Base-by-base conservation (phyloP, 2,329 filamentous ascomycete species). In the Nothomitra cinnamomea region DNA sequence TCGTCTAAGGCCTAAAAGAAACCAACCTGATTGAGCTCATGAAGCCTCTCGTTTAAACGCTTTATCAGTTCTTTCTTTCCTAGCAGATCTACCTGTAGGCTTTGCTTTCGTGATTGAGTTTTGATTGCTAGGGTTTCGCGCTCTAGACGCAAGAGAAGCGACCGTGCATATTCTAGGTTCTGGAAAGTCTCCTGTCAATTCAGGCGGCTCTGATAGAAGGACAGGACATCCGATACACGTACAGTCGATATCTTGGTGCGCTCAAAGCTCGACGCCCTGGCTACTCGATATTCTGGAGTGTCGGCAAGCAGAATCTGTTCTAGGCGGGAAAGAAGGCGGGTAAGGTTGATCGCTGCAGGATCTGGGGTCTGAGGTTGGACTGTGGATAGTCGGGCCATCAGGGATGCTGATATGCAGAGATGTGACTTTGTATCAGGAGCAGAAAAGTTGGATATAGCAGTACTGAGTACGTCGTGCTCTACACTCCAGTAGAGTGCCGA, bases 101-200 rank as follows among this genome's bases (percentile, higher is more conserved):
- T 76, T 57, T 79, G 72, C 59, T 79, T 77, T 55, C 76, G 77
- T 3, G 72, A 65, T 54, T 75, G 74, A 32, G 75, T 69, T 63
- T 81, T 81, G 57, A 80, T 68, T n/a, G 67, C 70, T 13, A 77
- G 66, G 4, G 79, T 74, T 59, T 84, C 78, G 60, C 86, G 83
- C 64, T 88, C 85, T 42, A 87, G 74, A 56, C 75, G 80, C 19
- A 82, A 75, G 54, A 89, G 77, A 28, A 85, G 73, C 0, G 73
- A 75, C 41, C 80, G 78, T 19, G 85, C 85, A 63, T 85, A 79
- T 59, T 84, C 77, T 56, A 90, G 71, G 61, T 87, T 89, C 78
- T 85, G 57, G 15, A 7, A 22, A 52, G 7, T n/a, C 25, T 35
- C 13, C 2, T 1, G 51, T 24, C 53, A 56, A 47, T 32, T 52